phyloP scores from a whole-genome alignment of 495 filamentous ascomycete genomes.

The Neurospora sublineolata region DNA sequence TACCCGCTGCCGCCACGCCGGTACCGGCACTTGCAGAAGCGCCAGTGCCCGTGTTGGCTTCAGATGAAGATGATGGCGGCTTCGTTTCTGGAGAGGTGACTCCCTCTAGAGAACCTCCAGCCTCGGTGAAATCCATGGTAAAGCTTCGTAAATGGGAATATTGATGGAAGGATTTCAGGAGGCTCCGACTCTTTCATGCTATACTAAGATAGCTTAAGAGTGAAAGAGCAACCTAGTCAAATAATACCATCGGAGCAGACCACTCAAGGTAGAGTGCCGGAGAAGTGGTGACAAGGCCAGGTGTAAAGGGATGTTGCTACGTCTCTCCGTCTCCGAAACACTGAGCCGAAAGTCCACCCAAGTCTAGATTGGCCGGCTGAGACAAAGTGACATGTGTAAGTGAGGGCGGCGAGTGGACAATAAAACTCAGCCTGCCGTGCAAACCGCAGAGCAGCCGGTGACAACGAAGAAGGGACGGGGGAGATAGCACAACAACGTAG shows the following conservation, averaged over 20 bases:
- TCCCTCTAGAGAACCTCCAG: background rate
- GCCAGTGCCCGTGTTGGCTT: background rate
- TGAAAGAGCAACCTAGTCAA: background rate
- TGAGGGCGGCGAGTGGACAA: background rate
- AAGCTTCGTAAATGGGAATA: background rate
- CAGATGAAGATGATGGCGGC: background rate
- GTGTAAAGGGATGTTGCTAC: background rate
- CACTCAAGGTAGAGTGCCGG: background rate
- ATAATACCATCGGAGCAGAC: background rate
- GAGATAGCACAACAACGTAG: background rate
- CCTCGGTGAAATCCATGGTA: constrained; percentile 4
- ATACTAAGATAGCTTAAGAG: background rate
- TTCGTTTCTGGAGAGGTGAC: background rate
- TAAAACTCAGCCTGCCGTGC: constrained; percentile 3
- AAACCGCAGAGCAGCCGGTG: background rate
- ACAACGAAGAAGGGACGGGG: background rate
- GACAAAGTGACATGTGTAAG: background rate
- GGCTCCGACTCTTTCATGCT: background rate
- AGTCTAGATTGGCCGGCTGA: background rate
- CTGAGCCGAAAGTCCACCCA: background rate
- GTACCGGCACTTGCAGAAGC: background rate
- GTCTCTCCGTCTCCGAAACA: background rate
- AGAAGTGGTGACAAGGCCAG: background rate
- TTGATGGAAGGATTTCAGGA: background rate
- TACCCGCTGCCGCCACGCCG: background rate